Base-by-base conservation (phyloP, 2,329 filamentous ascomycete species). In the Geoglossum cookeanum region DNA sequence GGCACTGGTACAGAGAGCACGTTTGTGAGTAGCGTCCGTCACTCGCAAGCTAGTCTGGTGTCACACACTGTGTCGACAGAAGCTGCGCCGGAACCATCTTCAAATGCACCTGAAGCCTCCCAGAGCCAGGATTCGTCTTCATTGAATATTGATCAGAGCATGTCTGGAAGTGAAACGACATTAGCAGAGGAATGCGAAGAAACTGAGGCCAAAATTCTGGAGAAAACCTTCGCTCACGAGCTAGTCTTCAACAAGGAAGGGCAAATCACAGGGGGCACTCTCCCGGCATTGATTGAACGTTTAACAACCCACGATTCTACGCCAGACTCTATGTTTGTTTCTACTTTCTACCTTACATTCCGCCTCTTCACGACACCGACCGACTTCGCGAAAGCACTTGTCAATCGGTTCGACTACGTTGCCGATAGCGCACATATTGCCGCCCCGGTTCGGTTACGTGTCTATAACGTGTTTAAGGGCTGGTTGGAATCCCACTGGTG, bases 401-500 rank as follows among this genome's bases (percentile, higher is more conserved):
- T 94, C 56, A 85, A 92, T 58, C 83, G 94, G 33, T 98, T 94
- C 68, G 87, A 96, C 59, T 95, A 96, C 63, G 85, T 95, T 42
- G 85, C 81, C 11, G 85, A 92, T 59, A 85, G 83, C 53, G 79
- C 82, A 27, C 78, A 82, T 59, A 79, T 90, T 61, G 83, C 89
- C 27, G 79, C 77, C 2, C 87, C 91, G 0, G 91, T 97, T 27
- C 83, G 90, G 55, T 74, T 98, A 53, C 81, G 92, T 55, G 88
- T 97, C 1, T 97, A 94, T 74, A 97, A 98, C 67, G 84, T 89
- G 58, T 88, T 98, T 76, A 98, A 98, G 70, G 86, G 87, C 47
- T 98, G 92, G 92, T 74, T 98, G 22, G 92, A 97, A 71, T 92
- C 86, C 5, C 89, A 98, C 69, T 98, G 92, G 91, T 81, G 85